Conservation (phyloP, 2,329 filamentous ascomycete genomes). For the Ramichloridium luteum region DNA sequence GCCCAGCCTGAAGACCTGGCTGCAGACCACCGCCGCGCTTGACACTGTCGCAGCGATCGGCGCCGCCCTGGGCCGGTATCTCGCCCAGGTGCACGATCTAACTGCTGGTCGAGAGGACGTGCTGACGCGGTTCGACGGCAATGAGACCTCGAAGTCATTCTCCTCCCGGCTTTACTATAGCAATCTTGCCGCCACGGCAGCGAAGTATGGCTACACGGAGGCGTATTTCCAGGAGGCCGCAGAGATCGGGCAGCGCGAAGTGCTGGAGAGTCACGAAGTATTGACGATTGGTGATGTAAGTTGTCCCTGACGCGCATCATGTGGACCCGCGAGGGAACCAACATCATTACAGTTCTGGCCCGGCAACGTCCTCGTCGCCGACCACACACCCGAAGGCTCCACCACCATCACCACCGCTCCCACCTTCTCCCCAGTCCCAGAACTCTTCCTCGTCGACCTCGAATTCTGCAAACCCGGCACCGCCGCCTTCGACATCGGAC, state of each 20-base stretch:
- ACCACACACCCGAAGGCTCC: background rate
- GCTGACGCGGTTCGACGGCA: slow-evolving; percentile 3
- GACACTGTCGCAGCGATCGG: no score
- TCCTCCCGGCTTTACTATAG: slow-evolving; percentile 7
- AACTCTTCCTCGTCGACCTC: slow-evolving; percentile 8
- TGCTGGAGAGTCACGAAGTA: slow-evolving; percentile 6
- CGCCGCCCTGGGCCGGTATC: slow-evolving; percentile 5
- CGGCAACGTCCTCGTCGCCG: slow-evolving; percentile 9
- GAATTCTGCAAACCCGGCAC: slow-evolving; percentile 11
- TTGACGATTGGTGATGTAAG: slow-evolving; percentile 12
- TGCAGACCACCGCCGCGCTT: no score
- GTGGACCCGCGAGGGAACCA: no score
- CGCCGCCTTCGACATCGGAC: slow-evolving; percentile 11
- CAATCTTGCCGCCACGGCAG: slow-evolving; percentile 6
- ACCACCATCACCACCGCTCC: no score
- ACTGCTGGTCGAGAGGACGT: slow-evolving; percentile 1
- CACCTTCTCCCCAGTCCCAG: no score
- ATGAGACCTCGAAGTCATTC: slow-evolving; percentile 4
- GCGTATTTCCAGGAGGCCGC: slow-evolving; percentile 6
- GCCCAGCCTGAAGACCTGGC: slow-evolving; percentile 9
- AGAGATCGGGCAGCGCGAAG: slow-evolving; percentile 6
- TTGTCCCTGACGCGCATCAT: no score
- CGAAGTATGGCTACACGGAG: slow-evolving; percentile 6
- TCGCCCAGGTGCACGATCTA: slow-evolving; percentile 10
- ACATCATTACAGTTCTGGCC: no score